Evolutionary conservation across 352 stramenopile species (phyloP), one percentile per base, ranked within the genome.

Genomic region (Phytophthora melonis): DNA sequence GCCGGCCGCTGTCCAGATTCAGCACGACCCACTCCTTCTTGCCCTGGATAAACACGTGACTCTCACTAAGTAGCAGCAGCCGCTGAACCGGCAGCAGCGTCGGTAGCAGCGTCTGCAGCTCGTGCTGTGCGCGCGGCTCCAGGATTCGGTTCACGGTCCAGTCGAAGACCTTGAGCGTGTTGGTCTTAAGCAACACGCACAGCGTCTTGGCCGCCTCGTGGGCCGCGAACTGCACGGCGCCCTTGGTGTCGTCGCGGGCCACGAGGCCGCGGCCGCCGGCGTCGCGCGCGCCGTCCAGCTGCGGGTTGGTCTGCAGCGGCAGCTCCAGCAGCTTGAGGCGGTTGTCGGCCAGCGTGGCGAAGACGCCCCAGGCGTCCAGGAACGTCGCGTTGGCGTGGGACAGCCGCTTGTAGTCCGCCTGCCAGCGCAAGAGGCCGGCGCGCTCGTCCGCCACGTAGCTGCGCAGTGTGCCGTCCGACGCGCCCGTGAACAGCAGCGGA

Each of bases 321-420:
- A 96, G 77, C 45, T 83, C 63, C 59, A 86, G 82, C 13, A 93
- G 68, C 53, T 86, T 82, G 36, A 95, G 59, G 63, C 86, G 91
- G 53, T 68, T 69, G 70, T 94, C 86, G 0, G 75, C 34, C 7
- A 94, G 53, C 41, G 89, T 95, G 23, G 77, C 63, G 58, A 81
- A 89, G 7, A 94, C 78, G 30, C 89, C 85, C 89, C 89, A 96
- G 21, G 63, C 52, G 68, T 96, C 87, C 30, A 96, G 58, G 34
- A 94, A 83, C 27, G 66, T 58, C 41, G 84, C 79, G 69, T 74
- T 77, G 6, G 75, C 19, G 67, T 93, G 84, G 66, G 75, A 93
- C 16, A 93, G 58, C 52, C 82, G 83, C 63, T 91, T 92, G 73
- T 88, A 86, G 43, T 86, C 79, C 25, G 83, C 65, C 56, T 93